Evolutionary conservation across 2,329 filamentous ascomycete species (phyloP).

Genomic region (Colletotrichum sp.): DNA sequence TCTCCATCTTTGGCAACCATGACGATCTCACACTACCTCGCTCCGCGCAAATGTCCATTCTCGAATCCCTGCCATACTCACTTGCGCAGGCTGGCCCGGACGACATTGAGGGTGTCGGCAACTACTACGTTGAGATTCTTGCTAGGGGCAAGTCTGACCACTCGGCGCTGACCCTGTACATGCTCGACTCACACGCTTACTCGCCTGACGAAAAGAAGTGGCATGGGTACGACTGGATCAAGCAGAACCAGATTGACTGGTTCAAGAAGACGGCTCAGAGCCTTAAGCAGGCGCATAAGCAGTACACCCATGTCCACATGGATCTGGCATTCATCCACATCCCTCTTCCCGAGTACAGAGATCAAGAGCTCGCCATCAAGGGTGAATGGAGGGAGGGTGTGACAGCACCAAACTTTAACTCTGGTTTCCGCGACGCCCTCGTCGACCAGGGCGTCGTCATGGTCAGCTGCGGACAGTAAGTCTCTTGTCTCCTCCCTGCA

Average conservation of each 20-base stretch:
- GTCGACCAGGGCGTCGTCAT: slow-evolving; percentile 85
- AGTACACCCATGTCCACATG: slow-evolving; percentile 92
- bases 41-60: slow-evolving; percentile 79
- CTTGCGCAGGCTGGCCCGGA: slow-evolving; percentile 84
- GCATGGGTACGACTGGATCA: slow-evolving; percentile 97
- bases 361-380: slow-evolving; percentile 61
- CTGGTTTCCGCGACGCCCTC: slow-evolving; percentile 89
- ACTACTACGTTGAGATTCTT: slow-evolving; percentile 91
- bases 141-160: slow-evolving; percentile 81
- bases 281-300: slow-evolving; percentile 77
- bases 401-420: slow-evolving; percentile 88
- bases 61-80: slow-evolving; percentile 88
- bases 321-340: slow-evolving; percentile 98
- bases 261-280: slow-evolving; percentile 79
- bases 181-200: slow-evolving; percentile 92
- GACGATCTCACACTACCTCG: slow-evolving; percentile 86
- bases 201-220: slow-evolving; percentile 87
- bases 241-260: slow-evolving; percentile 93
- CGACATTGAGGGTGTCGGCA: slow-evolving; percentile 88
- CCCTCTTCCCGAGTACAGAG: slow-evolving; percentile 86
- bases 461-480: slow-evolving; percentile 90
- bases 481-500: not conserved
- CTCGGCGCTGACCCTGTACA: slow-evolving; percentile 91
- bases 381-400: slow-evolving; percentile 83
- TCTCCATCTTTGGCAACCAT: slow-evolving; percentile 95